A percentile compares a stretch with the other conserved stretches of the same genome.
These are phyloP conservation scores for Trypanosomatidae sp. DNA, from an alignment of 208 protist species.

Conservation along the genomic window DNA sequence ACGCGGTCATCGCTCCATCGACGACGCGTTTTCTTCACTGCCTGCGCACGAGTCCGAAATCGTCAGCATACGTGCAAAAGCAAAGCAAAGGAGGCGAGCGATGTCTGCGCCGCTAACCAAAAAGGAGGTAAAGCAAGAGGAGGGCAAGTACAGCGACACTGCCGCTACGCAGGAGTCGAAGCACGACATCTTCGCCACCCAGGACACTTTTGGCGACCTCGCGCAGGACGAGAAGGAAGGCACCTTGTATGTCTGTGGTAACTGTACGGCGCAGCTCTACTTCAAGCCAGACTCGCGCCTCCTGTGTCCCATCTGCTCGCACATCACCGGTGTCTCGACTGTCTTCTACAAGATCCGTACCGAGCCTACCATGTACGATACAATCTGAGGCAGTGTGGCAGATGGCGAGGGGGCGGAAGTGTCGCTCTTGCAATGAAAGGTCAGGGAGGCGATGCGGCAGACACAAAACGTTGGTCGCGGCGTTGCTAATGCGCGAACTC, in stretches of 20 bases:
- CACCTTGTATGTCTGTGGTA: constrained; percentile 80
- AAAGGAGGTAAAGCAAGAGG: constrained; percentile 31
- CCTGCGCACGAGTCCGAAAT: neutral
- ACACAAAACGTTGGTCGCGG: neutral
- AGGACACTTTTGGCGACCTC: constrained; percentile 6
- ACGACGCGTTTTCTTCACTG: neutral
- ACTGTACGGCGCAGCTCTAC: constrained; percentile 71
- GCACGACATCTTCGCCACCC: constrained; percentile 12
- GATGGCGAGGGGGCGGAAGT: neutral
- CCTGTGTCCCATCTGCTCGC: constrained; percentile 78
- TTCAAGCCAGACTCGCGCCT: constrained; percentile 53
- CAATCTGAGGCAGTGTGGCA: constrained; percentile 43
- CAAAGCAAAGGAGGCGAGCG: neutral
- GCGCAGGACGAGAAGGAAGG: constrained; percentile 30
- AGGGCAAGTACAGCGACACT: constrained; percentile 13
- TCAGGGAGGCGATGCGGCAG: neutral
- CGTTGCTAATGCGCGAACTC: neutral
- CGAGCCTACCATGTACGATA: constrained; percentile 85
- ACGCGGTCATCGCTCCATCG: no score
- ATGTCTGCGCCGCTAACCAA: constrained; percentile 21
- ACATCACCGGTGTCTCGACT: constrained; percentile 79
- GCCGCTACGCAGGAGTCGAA: constrained; percentile 38
- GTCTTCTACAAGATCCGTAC: constrained; percentile 92
- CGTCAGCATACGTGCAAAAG: neutral
- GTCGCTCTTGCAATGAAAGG: no score